A percentile compares a stretch with the other conserved stretches of the same genome.
These are phyloP conservation scores for Selaginella tamariscina DNA, from an alignment of 75 land plant species.

Conservation along the genomic window DNA sequence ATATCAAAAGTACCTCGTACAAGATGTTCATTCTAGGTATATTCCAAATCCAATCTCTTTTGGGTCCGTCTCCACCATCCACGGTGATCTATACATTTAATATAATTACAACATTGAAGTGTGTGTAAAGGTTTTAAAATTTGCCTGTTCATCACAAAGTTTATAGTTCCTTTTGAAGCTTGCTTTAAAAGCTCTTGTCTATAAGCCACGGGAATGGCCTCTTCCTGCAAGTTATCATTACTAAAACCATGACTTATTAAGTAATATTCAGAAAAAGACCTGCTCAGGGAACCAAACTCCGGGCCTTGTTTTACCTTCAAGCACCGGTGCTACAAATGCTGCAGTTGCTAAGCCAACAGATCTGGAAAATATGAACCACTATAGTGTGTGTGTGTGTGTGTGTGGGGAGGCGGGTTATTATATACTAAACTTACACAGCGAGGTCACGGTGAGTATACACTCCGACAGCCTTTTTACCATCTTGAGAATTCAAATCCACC, in stretches of 20 bases:
- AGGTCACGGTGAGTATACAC: conserved; percentile 67
- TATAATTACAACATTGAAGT: neutral
- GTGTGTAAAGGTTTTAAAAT: neutral
- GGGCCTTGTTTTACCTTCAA: conserved; percentile 81
- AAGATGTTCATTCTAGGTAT: conserved; percentile 35
- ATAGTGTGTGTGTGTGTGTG: neutral
- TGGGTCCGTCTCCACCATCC: conserved; percentile 75
- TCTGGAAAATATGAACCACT: conserved; percentile 29
- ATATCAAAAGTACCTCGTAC: too few species aligned
- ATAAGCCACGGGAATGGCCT: conserved; percentile 65
- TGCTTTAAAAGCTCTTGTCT: conserved; percentile 59
- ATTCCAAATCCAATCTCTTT: conserved; percentile 65
- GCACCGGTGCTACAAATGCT: conserved; percentile 78
- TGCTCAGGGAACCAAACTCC: conserved; percentile 99
- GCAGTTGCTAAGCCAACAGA: conserved; percentile 69
- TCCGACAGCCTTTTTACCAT: conserved; percentile 50
- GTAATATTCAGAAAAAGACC: conserved; percentile 25
- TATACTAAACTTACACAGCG: conserved; percentile 47
- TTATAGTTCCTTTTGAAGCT: conserved; percentile 67
- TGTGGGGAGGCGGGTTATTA: neutral
- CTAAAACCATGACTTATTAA: neutral
- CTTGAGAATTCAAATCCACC: conserved; percentile 79
- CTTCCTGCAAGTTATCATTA: conserved; percentile 27
- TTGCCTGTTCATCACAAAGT: conserved; percentile 85
- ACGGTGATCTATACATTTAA: conserved; percentile 39